A percentile compares a stretch with the other conserved stretches of the same genome.
phyloP scores from a whole-genome alignment of 2,329 filamentous ascomycete genomes.

The Aspergillus ochraceoroseus region DNA sequence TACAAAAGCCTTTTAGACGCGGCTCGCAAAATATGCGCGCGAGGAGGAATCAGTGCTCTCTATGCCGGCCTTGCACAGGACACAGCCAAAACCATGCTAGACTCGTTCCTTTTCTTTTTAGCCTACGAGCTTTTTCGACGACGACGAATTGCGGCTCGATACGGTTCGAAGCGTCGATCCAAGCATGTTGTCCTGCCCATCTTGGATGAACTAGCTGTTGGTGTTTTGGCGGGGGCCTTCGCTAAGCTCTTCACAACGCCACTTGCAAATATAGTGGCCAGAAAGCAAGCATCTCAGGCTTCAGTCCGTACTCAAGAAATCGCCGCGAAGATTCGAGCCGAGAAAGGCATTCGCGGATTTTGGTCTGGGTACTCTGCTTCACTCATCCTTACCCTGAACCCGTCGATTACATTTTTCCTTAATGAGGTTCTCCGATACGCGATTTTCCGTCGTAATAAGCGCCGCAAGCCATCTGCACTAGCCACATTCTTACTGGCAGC shows the following conservation, averaged over 20 bases:
- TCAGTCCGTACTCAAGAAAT: constrained; percentile 52
- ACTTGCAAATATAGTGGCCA: constrained; percentile 72
- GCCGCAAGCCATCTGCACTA: constrained; percentile 50
- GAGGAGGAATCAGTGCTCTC: constrained; percentile 69
- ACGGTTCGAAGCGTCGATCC: constrained; percentile 22
- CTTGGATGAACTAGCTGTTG: constrained; percentile 68
- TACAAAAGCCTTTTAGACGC: constrained; percentile 67
- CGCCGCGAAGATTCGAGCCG: constrained; percentile 57
- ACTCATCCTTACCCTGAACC: constrained; percentile 76
- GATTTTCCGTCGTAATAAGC: constrained; percentile 52
- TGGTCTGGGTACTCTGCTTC: constrained; percentile 86
- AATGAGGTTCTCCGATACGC: constrained; percentile 65
- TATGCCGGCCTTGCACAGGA: constrained; percentile 63
- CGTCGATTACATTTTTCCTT: constrained; percentile 77
- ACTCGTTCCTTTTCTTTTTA: constrained; percentile 82
- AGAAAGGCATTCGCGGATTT: constrained; percentile 69
- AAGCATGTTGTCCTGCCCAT: constrained; percentile 50
- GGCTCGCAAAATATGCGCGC: constrained; percentile 62
- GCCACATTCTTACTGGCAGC: constrained; percentile 66
- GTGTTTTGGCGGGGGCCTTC: constrained; percentile 64
- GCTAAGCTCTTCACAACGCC: constrained; percentile 74
- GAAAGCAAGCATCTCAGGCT: constrained; percentile 63
- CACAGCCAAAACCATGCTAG: constrained; percentile 62
- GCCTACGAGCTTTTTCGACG: constrained; percentile 61
- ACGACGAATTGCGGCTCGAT: constrained; percentile 41